Base-by-base conservation (phyloP, 441 rosid species). In the Jatropha podagrica region DNA sequence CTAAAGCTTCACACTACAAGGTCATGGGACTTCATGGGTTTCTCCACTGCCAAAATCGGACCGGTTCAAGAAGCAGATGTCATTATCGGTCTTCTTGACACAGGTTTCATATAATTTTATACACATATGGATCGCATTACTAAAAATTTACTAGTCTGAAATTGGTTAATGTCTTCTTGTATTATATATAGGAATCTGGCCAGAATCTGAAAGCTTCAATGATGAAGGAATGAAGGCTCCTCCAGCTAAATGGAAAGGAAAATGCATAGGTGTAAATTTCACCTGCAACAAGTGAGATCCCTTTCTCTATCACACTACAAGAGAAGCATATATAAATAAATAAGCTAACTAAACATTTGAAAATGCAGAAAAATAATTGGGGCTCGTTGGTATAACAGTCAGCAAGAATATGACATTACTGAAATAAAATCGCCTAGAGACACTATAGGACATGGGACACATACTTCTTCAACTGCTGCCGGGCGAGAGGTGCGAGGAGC, bases 21-120 rank as follows among this genome's bases (percentile, higher is more conserved):
- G 51, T 93, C 95, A 38, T 93, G 97, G 97, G 95, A 93, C 69
- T 93, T 93, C 83, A 86, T 90, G 77, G 87, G 87, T 77, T 84
- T 84, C 74, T 86, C 85, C 75, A 79, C 81, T 41, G 77, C 32
- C 3, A 38, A 74, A 85, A 9, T 77, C 54, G 80, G 72, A 72
- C 74, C 32, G 74, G 2, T 65, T 26, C 65, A 9, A 26, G 74
- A 68, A 72, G 79, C 74, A 59, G 27, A 75, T 68, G 71, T 64
- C 27, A 40, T 80, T 14, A 68, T 80, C 6, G 82, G 79, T 15
- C n/a, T 80, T 42, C 65, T 80, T 1, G 82, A 80, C 52, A 26
- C 82, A 68, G 82, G 79, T 80, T 17, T 79, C 2, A 32, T 37
- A 14, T 3, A 13, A 6, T 63, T 18, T 44, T 7, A 23, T 32